phyloP scores from a whole-genome alignment of 108 stramenopile genomes.

The Skeletonema grethae region DNA sequence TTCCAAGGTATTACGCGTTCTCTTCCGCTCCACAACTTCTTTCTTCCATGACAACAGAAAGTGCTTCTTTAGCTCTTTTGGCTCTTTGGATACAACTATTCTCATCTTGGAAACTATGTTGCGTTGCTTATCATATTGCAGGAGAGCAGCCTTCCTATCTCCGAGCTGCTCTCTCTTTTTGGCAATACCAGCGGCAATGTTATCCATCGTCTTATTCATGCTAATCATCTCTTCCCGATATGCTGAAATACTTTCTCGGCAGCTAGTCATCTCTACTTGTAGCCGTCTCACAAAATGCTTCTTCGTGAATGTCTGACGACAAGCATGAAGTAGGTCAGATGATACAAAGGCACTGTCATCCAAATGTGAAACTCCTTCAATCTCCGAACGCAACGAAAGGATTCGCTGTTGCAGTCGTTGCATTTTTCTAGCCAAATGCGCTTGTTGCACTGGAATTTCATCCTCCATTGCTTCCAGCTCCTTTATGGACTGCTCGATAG shows the following conservation, averaged over 20 bases:
- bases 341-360: constrained; percentile 27
- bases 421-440: constrained; percentile 32
- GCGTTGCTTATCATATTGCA: constrained; percentile 27
- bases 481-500: constrained; percentile 31
- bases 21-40: neutral
- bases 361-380: constrained; percentile 35
- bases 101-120: constrained; percentile 24
- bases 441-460: constrained; percentile 25
- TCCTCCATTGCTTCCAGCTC: constrained; percentile 12
- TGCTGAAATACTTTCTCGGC: constrained; percentile 14
- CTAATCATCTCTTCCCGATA: constrained; percentile 31
- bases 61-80: constrained; percentile 7
- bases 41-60: constrained; percentile 13
- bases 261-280: constrained; percentile 22
- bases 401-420: constrained; percentile 27
- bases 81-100: constrained; percentile 22
- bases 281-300: constrained; percentile 22
- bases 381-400: constrained; percentile 29
- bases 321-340: constrained; percentile 39
- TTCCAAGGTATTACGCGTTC: neutral
- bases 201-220: constrained; percentile 4
- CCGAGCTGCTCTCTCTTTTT: constrained; percentile 16
- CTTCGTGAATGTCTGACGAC: constrained; percentile 43
- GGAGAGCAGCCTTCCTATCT: constrained; percentile 28
- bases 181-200: constrained; percentile 10